Base-by-base conservation (phyloP, 176 grass and related monocot genomes). In the Guadua angustifolia region DNA sequence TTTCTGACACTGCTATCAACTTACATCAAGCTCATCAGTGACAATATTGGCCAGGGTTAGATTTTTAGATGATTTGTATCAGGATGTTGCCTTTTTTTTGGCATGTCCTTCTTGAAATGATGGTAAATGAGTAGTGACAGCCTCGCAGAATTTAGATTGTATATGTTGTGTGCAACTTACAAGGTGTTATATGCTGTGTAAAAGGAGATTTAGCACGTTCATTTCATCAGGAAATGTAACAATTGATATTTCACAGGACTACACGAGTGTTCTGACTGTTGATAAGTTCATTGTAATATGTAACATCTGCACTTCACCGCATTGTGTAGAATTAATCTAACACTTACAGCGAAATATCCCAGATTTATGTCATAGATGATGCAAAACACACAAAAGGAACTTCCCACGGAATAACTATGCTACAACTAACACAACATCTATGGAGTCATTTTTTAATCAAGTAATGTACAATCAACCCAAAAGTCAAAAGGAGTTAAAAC, bases 221-320 rank as follows among this genome's bases (percentile, higher is more conserved):
- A 74, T 60, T 7, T 17, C 60, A 84, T 83, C 66, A 45, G 17
- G 25, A 64, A 72, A 83, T n/a, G 21, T 24, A 67, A 78, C 19
- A 74, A 24, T 58, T 81, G 49, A 81, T 12, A 81, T 2, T 79
- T 72, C 24, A 75, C 2, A 68, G 66, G 29, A 45, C 44, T 45
- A 45, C 44, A 45, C 3, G 44, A 49, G 29, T 55, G 15, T 60
- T 49, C n/a, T 67, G 33, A 36, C 16, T 17, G 8, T 22, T 74
- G 36, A 61, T 19, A 19, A 5, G 7, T 61, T 42, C 52, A 39
- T 38, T 38, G 36, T 12, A 63, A 69, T 10, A 73, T 21, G 24
- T 5, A 52, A 61, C 21, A 79, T 53, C 10, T 77, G 59, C 55
- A 78, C 55, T 63, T 42, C 18, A 65, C 25, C 11, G 14, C 35